Conservation (phyloP, 352 stramenopile species). For the Phytopythium ostracodes region DNA sequence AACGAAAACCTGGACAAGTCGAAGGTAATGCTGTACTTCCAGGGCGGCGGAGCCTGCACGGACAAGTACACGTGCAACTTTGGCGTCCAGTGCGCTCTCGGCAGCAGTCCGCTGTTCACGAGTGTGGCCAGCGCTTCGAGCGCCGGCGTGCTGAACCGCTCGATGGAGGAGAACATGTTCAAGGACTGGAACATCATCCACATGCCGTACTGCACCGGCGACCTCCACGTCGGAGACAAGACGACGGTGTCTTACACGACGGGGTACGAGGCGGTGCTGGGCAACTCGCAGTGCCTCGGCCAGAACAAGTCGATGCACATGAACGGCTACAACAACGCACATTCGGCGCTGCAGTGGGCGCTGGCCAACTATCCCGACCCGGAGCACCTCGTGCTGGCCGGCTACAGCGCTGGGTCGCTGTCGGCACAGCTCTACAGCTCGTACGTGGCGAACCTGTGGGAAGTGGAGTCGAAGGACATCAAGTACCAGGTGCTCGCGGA, state of each 20-base stretch:
- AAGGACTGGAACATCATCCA: constrained; percentile 72
- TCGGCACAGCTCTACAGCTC: constrained; percentile 35
- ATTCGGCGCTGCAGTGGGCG: constrained; percentile 55
- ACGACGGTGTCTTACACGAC: constrained; percentile 18
- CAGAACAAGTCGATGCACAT: constrained; percentile 44
- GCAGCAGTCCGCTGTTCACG: constrained; percentile 31
- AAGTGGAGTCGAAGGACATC: constrained; percentile 35
- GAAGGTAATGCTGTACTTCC: constrained; percentile 63
- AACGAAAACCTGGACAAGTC: constrained; percentile 31
- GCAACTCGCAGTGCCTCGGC: constrained; percentile 25
- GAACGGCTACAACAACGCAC: constrained; percentile 60
- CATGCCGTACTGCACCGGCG: constrained; percentile 68
- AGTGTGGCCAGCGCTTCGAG: constrained; percentile 32
- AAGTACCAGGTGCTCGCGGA: constrained; percentile 41
- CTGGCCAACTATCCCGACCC: constrained; percentile 51
- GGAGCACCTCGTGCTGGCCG: constrained; percentile 42
- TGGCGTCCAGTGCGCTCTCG: constrained; percentile 38
- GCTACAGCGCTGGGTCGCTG: constrained; percentile 49
- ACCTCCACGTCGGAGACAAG: constrained; percentile 54
- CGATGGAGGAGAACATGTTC: constrained; percentile 49
- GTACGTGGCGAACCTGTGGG: constrained; percentile 47
- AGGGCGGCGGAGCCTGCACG: constrained; percentile 58
- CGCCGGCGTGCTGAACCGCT: constrained; percentile 41
- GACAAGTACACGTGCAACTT: constrained; percentile 58
- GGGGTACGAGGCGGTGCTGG: constrained; percentile 27